Evolutionary conservation across 495 filamentous ascomycete genomes (phyloP).

Genomic region (Hyaloscypha variabilis): DNA sequence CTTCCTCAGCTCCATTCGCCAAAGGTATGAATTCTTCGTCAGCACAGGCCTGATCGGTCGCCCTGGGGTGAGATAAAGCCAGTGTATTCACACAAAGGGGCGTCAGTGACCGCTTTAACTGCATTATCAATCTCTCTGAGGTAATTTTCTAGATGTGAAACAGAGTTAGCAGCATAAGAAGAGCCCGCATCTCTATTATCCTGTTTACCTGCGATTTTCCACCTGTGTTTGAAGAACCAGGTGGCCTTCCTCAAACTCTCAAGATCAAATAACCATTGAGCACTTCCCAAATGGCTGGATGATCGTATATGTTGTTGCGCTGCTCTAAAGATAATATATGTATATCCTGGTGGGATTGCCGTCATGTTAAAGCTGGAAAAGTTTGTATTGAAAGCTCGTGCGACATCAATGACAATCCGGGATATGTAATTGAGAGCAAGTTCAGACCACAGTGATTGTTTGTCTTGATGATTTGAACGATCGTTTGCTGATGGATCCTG

Average conservation of each 20-base stretch:
- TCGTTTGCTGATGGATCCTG: neutral
- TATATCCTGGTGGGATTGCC: neutral
- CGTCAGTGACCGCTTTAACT: neutral
- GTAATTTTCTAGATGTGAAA: neutral
- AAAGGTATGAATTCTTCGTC: neutral
- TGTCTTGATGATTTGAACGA: neutral
- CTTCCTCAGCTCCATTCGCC: neutral
- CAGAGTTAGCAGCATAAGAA: neutral
- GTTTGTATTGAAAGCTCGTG: neutral
- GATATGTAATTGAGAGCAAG: neutral
- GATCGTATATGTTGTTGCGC: neutral
- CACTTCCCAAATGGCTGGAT: neutral
- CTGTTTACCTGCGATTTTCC: neutral
- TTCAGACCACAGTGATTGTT: neutral
- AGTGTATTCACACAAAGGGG: neutral
- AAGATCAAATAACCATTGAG: neutral
- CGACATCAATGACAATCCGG: neutral
- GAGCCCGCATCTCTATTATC: neutral
- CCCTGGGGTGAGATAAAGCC: neutral
- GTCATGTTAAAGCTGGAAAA: neutral
- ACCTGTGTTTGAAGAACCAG: neutral
- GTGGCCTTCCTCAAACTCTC: neutral
- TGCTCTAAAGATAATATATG: neutral
- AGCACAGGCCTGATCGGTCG: neutral
- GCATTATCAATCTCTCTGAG: neutral